Evolutionary conservation across 148 eudicot species (phyloP).

Genomic region (Heliosperma pusillum): DNA sequence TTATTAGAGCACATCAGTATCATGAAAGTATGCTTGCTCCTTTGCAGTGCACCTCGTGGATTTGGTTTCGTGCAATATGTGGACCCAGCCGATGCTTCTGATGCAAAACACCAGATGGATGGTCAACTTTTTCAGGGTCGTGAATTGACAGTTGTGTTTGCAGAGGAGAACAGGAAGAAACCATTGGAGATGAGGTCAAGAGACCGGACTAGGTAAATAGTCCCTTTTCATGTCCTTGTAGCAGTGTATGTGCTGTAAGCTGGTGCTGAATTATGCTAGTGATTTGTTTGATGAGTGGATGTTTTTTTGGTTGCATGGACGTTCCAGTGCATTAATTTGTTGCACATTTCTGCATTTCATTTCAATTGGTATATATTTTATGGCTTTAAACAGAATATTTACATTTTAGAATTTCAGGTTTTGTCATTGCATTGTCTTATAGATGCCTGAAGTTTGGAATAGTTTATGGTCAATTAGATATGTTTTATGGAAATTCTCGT

Average conservation of each 20-base stretch:
- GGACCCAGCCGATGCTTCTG: slow-evolving; percentile 84
- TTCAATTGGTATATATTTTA: background rate
- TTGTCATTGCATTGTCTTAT: too few species aligned
- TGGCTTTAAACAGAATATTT: background rate
- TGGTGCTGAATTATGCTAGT: background rate
- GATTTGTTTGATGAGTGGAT: too few species aligned
- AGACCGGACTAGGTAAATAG: slow-evolving; percentile 41
- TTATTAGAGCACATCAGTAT: background rate
- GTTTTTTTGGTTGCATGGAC: too few species aligned
- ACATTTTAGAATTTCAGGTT: background rate
- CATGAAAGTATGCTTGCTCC: slow-evolving; percentile 25
- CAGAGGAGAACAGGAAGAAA: slow-evolving; percentile 86
- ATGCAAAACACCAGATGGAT: slow-evolving; percentile 85
- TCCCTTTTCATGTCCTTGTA: background rate
- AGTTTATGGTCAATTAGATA: background rate
- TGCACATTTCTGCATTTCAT: background rate
- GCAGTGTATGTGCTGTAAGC: background rate
- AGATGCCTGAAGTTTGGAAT: too few species aligned
- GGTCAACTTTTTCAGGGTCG: slow-evolving; percentile 69
- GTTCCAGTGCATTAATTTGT: background rate
- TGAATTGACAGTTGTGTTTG: slow-evolving; percentile 40
- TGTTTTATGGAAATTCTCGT: background rate
- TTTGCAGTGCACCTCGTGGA: slow-evolving; percentile 59
- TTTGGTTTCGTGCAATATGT: slow-evolving; percentile 87
- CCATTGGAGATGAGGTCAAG: slow-evolving; percentile 72